Evolutionary conservation across 225 moss, liverwort and hornwort genomes (phyloP), one percentile per base, ranked within the genome.

Genomic region (Sphagnum contortum): DNA sequence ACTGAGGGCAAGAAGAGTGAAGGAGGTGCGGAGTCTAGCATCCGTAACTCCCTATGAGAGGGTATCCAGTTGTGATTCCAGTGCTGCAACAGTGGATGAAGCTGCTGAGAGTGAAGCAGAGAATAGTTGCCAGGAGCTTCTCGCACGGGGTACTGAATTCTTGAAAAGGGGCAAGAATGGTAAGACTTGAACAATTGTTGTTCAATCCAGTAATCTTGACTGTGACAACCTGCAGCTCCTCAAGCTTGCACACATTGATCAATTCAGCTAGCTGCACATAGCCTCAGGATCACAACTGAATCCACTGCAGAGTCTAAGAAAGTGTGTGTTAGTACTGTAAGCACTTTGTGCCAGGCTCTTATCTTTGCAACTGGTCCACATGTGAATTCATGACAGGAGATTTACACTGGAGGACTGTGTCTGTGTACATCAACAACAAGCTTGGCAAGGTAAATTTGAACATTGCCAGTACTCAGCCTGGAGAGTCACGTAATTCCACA

Each of bases 381-480:
- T 29, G 29, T 29, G 29, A 29, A 1, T 29, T 29, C 8, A 50
- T 64, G 4, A 1, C 78, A 88, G 88, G 88, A 49, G 80, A 85
- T 57, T 73, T 88, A 67, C 82, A 85, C 58, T 85, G 88, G 88
- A 82, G 84, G 65, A 79, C 73, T 73, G 82, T 85, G 10, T 88
- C 80, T 64, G 77, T 82, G 4, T 88, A 84, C 46, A 73, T 82
- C 52, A 85, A 85, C 55, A 77, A 81, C 70, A 85, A 88, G 61
- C 68, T 77, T 74, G 85, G 88, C 48, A 79, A 88, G 77, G 81
- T 81, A 74, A 14, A 9, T 66, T 46, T 29, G 29, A 29, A 29
- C 1, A 29, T 29, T 29, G 29, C 1, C 29, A 29, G 29, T 29
- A 29, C 29, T 29, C 29, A 1, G 29, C 29, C 29, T 29, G 29